Percentiles rank a stretch among this genome's conserved stretches.
Evolutionary conservation across 768 basidiomycete genomes (phyloP).

Genomic region (Clathrus columnatus): DNA sequence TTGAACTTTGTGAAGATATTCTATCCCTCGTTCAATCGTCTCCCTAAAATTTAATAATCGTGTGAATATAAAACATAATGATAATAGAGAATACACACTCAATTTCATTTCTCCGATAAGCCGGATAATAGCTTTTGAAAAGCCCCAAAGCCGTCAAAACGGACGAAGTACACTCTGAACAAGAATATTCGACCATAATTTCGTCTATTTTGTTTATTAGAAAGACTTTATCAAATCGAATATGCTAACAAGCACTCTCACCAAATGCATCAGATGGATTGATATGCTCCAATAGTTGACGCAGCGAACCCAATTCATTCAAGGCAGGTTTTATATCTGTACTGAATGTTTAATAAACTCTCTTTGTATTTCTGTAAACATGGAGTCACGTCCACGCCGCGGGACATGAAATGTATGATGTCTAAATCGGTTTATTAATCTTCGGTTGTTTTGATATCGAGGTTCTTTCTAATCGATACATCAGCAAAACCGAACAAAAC

Average conservation of each 20-base stretch:
- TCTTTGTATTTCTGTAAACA: too few relatives aligned
- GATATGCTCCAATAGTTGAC: slow-evolving; percentile 78
- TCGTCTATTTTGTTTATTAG: slow-evolving; percentile 43
- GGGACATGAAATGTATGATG: too few relatives aligned
- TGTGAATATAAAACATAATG: neutral
- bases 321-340: too few relatives aligned
- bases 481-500: too few relatives aligned
- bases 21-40: slow-evolving; percentile 59
- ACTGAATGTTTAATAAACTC: too few relatives aligned
- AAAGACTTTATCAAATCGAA: slow-evolving; percentile 2
- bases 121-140: slow-evolving; percentile 78
- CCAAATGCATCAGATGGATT: slow-evolving; percentile 98
- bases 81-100: slow-evolving; percentile 37
- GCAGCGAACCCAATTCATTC: too few relatives aligned
- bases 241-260: slow-evolving; percentile 25
- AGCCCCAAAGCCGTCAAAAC: slow-evolving; percentile 84
- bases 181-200: slow-evolving; percentile 97
- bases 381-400: too few relatives aligned
- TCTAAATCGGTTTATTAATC: too few relatives aligned
- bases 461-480: too few relatives aligned
- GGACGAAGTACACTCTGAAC: slow-evolving; percentile 96
- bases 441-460: too few relatives aligned
- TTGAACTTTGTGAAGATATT: slow-evolving; percentile 75
- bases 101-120: slow-evolving; percentile 73
- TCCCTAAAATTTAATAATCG: slow-evolving; percentile 39